These are phyloP conservation scores for Bolboschoenoplectus hybrid DNA, from an alignment of 202 grass and related monocot species.

Conservation along the genomic window DNA sequence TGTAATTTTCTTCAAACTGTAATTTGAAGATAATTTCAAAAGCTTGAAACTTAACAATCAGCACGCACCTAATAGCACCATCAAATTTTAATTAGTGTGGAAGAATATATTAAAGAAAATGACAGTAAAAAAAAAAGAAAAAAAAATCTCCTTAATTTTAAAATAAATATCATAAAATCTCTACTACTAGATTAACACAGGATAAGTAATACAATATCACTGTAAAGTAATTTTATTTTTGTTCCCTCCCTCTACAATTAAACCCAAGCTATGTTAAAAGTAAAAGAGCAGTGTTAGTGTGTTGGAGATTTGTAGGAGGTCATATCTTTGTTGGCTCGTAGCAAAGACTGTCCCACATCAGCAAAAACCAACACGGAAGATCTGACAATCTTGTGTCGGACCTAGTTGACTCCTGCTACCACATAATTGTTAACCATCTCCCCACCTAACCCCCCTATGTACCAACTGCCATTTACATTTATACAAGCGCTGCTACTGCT, in stretches of 20 bases:
- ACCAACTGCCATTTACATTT: background rate
- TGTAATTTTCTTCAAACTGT: too few relatives aligned
- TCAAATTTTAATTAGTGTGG: background rate
- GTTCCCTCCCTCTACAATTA: background rate
- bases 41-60: background rate
- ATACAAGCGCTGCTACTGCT: slow-evolving; percentile 14
- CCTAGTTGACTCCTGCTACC: slow-evolving; percentile 34
- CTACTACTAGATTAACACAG: too few relatives aligned
- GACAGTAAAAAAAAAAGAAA: background rate
- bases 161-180: background rate
- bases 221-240: too few relatives aligned
- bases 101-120: background rate
- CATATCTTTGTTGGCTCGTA: slow-evolving; percentile 7
- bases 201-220: too few relatives aligned
- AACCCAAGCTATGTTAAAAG: background rate
- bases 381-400: slow-evolving; percentile 42
- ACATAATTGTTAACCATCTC: slow-evolving; percentile 31
- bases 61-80: background rate
- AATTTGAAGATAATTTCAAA: background rate
- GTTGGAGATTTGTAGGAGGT: slow-evolving; percentile 15
- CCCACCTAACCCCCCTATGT: slow-evolving; percentile 21
- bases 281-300: background rate
- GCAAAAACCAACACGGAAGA: slow-evolving; percentile 28
- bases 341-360: slow-evolving; percentile 25
- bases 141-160: background rate